Conservation (phyloP, 257 asterid genomes). For the Solanum megistacrolobum region DNA sequence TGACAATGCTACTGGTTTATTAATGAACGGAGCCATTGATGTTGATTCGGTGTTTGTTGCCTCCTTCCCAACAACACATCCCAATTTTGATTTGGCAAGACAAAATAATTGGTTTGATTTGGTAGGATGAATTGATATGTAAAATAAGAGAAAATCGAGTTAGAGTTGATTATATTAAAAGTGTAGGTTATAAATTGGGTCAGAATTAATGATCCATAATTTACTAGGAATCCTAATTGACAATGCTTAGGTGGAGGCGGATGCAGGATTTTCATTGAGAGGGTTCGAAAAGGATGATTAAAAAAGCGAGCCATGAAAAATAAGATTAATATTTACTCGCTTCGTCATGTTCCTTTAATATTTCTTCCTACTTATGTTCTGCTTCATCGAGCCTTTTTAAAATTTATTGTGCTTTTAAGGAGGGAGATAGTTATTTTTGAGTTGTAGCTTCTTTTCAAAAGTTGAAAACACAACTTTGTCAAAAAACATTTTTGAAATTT, state of each 20-base stretch:
- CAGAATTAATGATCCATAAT: not conserved
- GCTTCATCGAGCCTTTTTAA: not conserved
- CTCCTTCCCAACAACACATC: slow-evolving; percentile 84
- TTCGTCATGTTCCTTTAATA: not conserved
- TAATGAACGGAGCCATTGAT: slow-evolving; percentile 76
- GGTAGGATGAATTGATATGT: not conserved
- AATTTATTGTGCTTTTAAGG: not conserved
- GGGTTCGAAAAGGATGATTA: not conserved
- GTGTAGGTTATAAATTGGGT: not conserved
- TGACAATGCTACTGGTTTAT: slow-evolving; percentile 92
- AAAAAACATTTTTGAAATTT: too few relatives aligned
- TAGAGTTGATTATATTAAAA: too few relatives aligned
- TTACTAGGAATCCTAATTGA: too few relatives aligned
- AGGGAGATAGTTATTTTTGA: too few relatives aligned
- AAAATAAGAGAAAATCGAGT: not conserved
- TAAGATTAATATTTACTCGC: too few relatives aligned
- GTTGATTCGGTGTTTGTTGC: slow-evolving; percentile 78
- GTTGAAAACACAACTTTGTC: not conserved
- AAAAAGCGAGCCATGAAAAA: not conserved
- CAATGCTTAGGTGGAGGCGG: not conserved
- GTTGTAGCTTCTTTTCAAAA: not conserved
- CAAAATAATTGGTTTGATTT: not conserved
- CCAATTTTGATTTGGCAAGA: slow-evolving; percentile 40
- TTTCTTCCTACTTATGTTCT: not conserved
- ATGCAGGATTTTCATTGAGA: not conserved